Conservation (phyloP, 139 green algal genomes). For the Auxenochlorella pyrenoidosa region DNA sequence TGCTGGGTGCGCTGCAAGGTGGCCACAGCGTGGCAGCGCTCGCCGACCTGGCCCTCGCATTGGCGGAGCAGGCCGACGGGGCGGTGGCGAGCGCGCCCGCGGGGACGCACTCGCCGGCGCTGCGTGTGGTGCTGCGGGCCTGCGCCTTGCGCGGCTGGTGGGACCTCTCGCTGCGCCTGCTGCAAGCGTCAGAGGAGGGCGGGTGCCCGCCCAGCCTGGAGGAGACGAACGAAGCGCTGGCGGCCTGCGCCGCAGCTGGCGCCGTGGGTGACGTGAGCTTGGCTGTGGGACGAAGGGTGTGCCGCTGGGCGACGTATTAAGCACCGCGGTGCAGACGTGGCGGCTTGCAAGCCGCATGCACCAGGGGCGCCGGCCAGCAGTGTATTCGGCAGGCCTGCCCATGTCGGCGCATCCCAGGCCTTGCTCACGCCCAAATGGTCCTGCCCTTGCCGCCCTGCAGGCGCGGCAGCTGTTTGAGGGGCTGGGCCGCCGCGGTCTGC, state of each 20-base stretch:
- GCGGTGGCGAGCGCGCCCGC: not conserved
- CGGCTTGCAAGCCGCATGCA: not conserved
- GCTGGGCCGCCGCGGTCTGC: slow-evolving; percentile 58
- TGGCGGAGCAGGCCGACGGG: not conserved
- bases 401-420: not conserved
- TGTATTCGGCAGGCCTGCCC: not conserved
- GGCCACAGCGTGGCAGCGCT: not conserved
- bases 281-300: no score
- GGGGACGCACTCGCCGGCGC: not conserved
- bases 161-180: slow-evolving; percentile 79
- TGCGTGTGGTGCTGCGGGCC: slow-evolving; percentile 52
- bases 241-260: slow-evolving; percentile 44
- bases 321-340: no score
- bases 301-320: no score
- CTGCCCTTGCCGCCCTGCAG: not conserved
- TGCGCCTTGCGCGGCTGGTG: slow-evolving; percentile 71
- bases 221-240: slow-evolving; percentile 46
- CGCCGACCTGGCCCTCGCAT: not conserved
- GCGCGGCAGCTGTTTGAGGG: slow-evolving; percentile 38
- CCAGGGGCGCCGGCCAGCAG: not conserved
- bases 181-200: slow-evolving; percentile 54
- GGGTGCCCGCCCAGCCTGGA: not conserved
- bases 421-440: not conserved
- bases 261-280: slow-evolving; percentile 24
- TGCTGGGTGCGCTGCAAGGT: slow-evolving; percentile 33